Evolutionary conservation across 768 basidiomycete genomes (phyloP).

Genomic region (Favolaschia claudopus): DNA sequence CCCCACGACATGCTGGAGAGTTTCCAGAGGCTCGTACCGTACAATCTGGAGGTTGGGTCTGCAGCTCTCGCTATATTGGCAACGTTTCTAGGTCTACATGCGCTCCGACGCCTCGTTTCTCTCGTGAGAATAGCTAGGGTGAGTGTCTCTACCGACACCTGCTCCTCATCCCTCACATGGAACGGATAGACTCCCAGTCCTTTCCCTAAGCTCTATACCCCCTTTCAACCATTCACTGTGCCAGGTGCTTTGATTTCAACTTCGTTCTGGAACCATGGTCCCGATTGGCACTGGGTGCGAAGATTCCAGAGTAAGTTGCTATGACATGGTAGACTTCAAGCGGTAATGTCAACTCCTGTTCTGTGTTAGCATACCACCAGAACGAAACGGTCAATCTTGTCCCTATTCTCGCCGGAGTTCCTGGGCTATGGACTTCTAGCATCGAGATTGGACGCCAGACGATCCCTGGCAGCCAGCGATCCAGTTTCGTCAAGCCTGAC

Average conservation of each 20-base stretch:
- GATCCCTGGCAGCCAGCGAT: conserved; percentile 45
- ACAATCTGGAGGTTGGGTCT: too few species aligned
- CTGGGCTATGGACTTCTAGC: conserved; percentile 51
- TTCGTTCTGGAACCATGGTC: conserved; percentile 36
- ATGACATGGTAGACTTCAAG: background rate
- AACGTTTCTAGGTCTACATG: background rate
- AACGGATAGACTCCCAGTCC: background rate
- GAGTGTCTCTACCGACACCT: too few species aligned
- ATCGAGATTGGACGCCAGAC: conserved; percentile 57
- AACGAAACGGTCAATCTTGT: conserved; percentile 35
- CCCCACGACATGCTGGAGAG: too few species aligned
- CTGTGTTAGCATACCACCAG: conserved; percentile 19
- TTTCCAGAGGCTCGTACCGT: too few species aligned
- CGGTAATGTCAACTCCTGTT: background rate
- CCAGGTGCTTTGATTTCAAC: conserved; percentile 35
- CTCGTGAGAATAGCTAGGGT: conserved; percentile 1
- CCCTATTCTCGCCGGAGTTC: conserved; percentile 39
- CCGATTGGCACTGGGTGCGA: conserved; percentile 34
- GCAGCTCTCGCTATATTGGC: background rate
- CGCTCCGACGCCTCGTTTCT: conserved; percentile 2
- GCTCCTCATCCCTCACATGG: too few species aligned
- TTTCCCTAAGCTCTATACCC: conserved; percentile 35
- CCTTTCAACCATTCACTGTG: conserved; percentile 37
- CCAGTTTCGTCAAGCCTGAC: conserved; percentile 49
- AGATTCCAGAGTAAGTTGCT: conserved; percentile 30